Conservation (phyloP, 1,139 yeast species). For the Petasospora fabianii region DNA sequence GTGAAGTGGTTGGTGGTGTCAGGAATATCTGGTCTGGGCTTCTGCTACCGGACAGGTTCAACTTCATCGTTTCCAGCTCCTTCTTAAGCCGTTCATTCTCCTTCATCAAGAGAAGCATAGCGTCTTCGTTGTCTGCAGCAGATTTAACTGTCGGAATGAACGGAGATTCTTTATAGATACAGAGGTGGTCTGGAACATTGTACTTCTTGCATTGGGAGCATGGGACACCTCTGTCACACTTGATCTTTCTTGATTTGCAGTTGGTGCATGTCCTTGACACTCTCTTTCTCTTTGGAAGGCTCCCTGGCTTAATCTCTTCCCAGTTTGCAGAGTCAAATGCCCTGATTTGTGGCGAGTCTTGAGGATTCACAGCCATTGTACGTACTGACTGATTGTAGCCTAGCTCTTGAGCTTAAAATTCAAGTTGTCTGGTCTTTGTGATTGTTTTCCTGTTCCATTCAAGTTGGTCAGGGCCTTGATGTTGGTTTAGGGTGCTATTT, state of each 20-base stretch:
- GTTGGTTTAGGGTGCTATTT: too few relatives aligned
- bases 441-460: too few relatives aligned
- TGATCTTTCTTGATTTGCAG: slow-evolving; percentile 29
- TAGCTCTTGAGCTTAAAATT: too few relatives aligned
- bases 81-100: slow-evolving; percentile 18
- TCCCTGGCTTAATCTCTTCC: background rate
- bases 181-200: slow-evolving; percentile 24
- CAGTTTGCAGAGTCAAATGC: too few relatives aligned
- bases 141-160: slow-evolving; percentile 16
- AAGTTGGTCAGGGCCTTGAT: too few relatives aligned
- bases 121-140: slow-evolving; percentile 13
- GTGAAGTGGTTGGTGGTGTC: background rate
- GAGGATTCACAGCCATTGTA: too few relatives aligned
- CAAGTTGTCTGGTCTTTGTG: too few relatives aligned
- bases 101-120: slow-evolving; percentile 11
- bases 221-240: slow-evolving; percentile 30
- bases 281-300: slow-evolving; percentile 23
- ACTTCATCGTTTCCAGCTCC: slow-evolving; percentile 15
- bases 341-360: too few relatives aligned
- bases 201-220: slow-evolving; percentile 28
- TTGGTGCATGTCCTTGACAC: slow-evolving; percentile 27
- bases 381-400: too few relatives aligned
- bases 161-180: slow-evolving; percentile 26
- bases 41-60: background rate
- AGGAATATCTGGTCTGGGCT: too few relatives aligned